Percentiles rank a stretch among this genome's conserved stretches.
Evolutionary conservation across 192 early-diverging fungal species (phyloP).

Genomic region (Piromyces finnis): DNA sequence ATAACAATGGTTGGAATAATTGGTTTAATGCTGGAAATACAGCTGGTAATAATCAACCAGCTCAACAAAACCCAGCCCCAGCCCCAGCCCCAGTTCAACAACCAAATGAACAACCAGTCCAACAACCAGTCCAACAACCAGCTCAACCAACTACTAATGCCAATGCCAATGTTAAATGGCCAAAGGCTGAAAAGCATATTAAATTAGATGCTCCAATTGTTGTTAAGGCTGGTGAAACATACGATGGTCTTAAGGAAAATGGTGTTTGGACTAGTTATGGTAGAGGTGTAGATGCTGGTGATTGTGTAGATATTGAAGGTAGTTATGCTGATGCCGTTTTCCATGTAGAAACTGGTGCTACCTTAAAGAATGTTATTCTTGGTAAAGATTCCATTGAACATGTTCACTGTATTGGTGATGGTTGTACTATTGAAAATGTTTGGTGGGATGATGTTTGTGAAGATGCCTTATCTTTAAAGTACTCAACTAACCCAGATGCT

Average conservation of each 20-base stretch:
- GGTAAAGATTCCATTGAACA: not conserved
- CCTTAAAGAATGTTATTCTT: not conserved
- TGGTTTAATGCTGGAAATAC: not conserved
- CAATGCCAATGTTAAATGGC: not conserved
- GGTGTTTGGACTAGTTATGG: too few species aligned
- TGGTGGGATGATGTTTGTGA: too few species aligned
- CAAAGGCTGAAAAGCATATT: not conserved
- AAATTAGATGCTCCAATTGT: not conserved
- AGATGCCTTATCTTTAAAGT: too few species aligned
- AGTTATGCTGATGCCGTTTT: not conserved
- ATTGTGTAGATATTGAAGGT: not conserved
- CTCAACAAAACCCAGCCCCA: not conserved
- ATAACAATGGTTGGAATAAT: not conserved
- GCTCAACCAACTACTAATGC: not conserved
- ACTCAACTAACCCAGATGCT: too few species aligned
- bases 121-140: not conserved
- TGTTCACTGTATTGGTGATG: not conserved
- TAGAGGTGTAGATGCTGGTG: too few species aligned
- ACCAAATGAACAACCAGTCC: not conserved
- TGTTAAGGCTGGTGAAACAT: not conserved
- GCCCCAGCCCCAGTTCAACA: not conserved
- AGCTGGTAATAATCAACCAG: too few species aligned
- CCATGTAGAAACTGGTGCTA: not conserved
- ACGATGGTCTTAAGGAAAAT: too few species aligned
- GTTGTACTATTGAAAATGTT: too few species aligned